Base-by-base conservation (phyloP, 257 asterid genomes). In the Thymus quinquecostatus region DNA sequence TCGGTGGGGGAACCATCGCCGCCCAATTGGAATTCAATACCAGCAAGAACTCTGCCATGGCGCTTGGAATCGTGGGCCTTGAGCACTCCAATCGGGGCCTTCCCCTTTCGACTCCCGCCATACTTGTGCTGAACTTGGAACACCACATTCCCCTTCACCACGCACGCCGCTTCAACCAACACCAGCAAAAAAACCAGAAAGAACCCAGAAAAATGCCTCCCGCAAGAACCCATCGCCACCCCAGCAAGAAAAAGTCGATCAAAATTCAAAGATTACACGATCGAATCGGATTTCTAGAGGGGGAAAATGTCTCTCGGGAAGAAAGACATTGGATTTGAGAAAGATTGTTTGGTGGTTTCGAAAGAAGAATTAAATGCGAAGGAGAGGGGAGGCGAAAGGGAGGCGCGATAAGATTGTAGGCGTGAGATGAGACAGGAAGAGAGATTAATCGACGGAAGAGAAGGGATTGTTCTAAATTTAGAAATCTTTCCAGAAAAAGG, bases 1-100 rank as follows among this genome's bases (percentile, higher is more conserved):
- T 59, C 34, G 5, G 86, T 79, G n/a, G 89, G 89, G 27, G 82
- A 70, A 4, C 85, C 86, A 56, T 86, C 81, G 5, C 95, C 89
- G 2, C 91, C 89, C 29, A 88, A 64, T 10, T 50, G 78, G 47
- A 83, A 80, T 63, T 86, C 91, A 14, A 81, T 51, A 47, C 75
- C 80, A 40, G 79, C 64, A 6, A 88, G 89, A 80, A 64, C 51
- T 65, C 95, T 81, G 30, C 85, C 86, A 13, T 88, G 95, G 68
- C 91, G 85, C 36, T 28, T 82, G 0, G 76, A 56, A 66, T 88
- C 95, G 45, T 88, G 95, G 28, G 74, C 79, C 76, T 59, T 71
- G 5, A 88, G 78, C 59, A 72, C 76, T 7, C 30, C 53, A 80
- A 88, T 60, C 9, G 68, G 48, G 6, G 70, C 80, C 66, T 60